Evolutionary conservation across 2,329 filamentous ascomycete species (phyloP).

Genomic region (Periconia sp.): DNA sequence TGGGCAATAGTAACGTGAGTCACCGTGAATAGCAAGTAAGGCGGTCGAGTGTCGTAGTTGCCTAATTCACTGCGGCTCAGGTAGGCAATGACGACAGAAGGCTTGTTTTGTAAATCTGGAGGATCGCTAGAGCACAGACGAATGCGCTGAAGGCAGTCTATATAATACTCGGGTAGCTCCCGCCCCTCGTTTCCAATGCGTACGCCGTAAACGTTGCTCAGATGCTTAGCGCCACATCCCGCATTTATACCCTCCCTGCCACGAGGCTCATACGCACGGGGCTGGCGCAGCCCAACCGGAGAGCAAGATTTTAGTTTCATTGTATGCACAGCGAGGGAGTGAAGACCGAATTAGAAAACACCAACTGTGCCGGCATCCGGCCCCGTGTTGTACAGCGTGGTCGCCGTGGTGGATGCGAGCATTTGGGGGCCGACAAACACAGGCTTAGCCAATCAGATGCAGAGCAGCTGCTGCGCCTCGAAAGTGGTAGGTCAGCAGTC

Average conservation of each 20-base stretch:
- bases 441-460: neutral
- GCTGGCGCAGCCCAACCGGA: conserved; percentile 1
- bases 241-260: conserved; percentile 1
- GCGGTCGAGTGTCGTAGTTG: neutral
- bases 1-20: neutral
- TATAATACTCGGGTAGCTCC: too few relatives aligned
- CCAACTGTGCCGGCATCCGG: conserved; percentile 7
- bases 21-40: neutral
- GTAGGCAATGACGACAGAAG: neutral
- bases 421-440: neutral
- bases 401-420: neutral
- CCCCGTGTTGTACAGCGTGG: neutral
- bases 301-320: conserved; percentile 2
- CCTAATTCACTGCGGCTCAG: neutral
- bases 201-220: neutral
- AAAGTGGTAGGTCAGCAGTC: conserved; percentile 13
- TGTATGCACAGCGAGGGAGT: conserved; percentile 5
- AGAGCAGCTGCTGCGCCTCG: conserved; percentile 11
- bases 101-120: too few relatives aligned
- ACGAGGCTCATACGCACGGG: neutral
- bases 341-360: conserved; percentile 13
- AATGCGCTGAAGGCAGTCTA: too few relatives aligned
- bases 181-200: neutral
- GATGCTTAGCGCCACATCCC: conserved; percentile 4
- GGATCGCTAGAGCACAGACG: too few relatives aligned